A percentile compares a stretch with the other conserved stretches of the same genome.
These are phyloP conservation scores for Cladosporium sp. DNA, from an alignment of 2,329 filamentous ascomycete species.

Conservation along the genomic window DNA sequence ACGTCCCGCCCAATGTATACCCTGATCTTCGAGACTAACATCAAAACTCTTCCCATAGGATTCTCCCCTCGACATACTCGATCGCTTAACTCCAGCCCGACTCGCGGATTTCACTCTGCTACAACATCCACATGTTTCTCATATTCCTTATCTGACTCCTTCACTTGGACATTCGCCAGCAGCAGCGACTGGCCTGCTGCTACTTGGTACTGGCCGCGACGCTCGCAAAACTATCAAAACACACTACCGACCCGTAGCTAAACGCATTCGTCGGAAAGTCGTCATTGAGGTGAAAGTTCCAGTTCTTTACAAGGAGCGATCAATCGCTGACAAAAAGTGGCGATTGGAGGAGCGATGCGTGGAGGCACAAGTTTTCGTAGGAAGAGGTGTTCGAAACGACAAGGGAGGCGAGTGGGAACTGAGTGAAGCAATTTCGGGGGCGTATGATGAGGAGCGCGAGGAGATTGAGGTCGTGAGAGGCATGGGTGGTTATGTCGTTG, in stretches of 20 bases:
- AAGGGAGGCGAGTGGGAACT: background rate
- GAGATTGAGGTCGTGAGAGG: background rate
- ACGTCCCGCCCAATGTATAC: background rate
- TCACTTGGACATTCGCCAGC: constrained; percentile 10
- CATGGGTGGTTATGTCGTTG: background rate
- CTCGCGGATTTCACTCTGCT: background rate
- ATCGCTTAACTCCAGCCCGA: constrained; percentile 25
- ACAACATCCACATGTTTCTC: background rate
- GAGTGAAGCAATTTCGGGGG: background rate
- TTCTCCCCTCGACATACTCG: constrained; percentile 20
- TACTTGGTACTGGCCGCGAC: constrained; percentile 24
- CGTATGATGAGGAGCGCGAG: background rate
- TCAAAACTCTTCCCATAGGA: background rate
- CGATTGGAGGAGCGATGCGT: constrained; percentile 17
- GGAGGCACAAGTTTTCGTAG: constrained; percentile 19
- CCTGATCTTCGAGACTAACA: background rate
- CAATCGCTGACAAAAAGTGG: constrained; percentile 5
- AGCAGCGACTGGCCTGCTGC: constrained; percentile 26
- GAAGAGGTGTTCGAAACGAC: background rate
- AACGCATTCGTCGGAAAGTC: constrained; percentile 10
- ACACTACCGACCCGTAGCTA: constrained; percentile 21
- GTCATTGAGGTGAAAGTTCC: constrained; percentile 22
- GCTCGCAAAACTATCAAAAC: constrained; percentile 20
- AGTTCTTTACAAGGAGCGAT: background rate
- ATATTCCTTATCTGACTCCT: background rate